A percentile compares a stretch with the other conserved stretches of the same genome.
Evolutionary conservation across 495 filamentous ascomycete genomes (phyloP).

Genomic region (Hypoxylon rickii): DNA sequence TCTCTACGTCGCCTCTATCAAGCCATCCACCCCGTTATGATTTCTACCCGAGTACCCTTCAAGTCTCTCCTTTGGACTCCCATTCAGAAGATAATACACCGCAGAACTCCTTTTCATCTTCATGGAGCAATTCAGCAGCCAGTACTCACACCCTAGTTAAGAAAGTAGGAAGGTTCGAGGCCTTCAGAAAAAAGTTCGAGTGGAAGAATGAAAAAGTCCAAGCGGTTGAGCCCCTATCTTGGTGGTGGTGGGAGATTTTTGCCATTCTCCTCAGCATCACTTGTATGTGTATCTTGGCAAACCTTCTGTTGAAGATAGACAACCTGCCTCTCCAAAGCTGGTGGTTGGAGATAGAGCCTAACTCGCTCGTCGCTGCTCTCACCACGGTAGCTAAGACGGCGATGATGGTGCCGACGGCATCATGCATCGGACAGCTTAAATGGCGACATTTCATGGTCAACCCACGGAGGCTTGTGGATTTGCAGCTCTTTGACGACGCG

Average conservation of each 20-base stretch:
- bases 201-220: background rate
- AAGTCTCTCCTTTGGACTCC: too few species aligned
- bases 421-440: slow-evolving; percentile 52
- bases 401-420: slow-evolving; percentile 44
- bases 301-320: slow-evolving; percentile 44
- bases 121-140: background rate
- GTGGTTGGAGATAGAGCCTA: slow-evolving; percentile 49
- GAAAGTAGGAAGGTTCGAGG: background rate
- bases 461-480: slow-evolving; percentile 44
- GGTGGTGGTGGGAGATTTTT: slow-evolving; percentile 32
- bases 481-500: slow-evolving; percentile 51
- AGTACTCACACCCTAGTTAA: background rate
- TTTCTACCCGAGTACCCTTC: too few species aligned
- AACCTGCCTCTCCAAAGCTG: slow-evolving; percentile 43
- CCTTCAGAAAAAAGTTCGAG: background rate
- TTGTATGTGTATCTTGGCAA: slow-evolving; percentile 36
- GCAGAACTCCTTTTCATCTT: background rate
- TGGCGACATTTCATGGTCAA: slow-evolving; percentile 50
- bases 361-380: slow-evolving; percentile 51
- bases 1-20: too few species aligned
- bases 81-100: too few species aligned
- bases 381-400: slow-evolving; percentile 46
- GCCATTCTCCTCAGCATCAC: slow-evolving; percentile 10
- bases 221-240: slow-evolving; percentile 21
- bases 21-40: too few species aligned